Evolutionary conservation across 1,139 yeast species (phyloP).

Genomic region (Candida glucosophila): DNA sequence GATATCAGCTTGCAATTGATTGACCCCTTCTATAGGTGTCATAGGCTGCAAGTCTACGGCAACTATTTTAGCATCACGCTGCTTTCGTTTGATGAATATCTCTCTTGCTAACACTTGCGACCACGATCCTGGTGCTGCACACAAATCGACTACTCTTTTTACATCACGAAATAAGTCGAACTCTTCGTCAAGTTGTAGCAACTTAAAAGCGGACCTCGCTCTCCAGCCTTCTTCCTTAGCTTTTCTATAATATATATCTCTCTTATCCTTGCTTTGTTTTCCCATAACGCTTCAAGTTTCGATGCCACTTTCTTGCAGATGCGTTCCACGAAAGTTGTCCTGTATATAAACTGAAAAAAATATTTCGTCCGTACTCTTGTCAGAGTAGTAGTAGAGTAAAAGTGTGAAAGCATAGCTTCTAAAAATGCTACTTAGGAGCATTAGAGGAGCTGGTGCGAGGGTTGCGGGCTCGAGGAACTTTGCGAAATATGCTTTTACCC

Average conservation of each 20-base stretch:
- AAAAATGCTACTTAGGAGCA: too few species aligned
- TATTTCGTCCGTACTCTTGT: too few species aligned
- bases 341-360: too few species aligned
- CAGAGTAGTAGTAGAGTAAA: too few species aligned
- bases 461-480: too few species aligned
- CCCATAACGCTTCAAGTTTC: too few species aligned
- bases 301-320: too few species aligned
- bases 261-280: slow-evolving; percentile 87
- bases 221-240: slow-evolving; percentile 98
- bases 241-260: slow-evolving; percentile 81
- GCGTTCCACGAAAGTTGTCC: too few species aligned
- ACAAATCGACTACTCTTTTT: slow-evolving; percentile 81
- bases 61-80: slow-evolving; percentile 60
- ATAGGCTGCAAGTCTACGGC: slow-evolving; percentile 96
- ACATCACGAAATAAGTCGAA: slow-evolving; percentile 72
- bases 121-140: slow-evolving; percentile 99
- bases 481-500: too few species aligned
- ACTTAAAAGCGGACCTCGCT: slow-evolving; percentile 91
- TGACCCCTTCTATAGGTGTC: slow-evolving; percentile 88
- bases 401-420: too few species aligned
- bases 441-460: too few species aligned
- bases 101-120: slow-evolving; percentile 85
- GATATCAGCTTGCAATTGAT: slow-evolving; percentile 88
- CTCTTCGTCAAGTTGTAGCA: slow-evolving; percentile 82
- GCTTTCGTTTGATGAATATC: slow-evolving; percentile 34